phyloP scores from a whole-genome alignment of 179 eudicot species.

The Patellifolia procumbens region DNA sequence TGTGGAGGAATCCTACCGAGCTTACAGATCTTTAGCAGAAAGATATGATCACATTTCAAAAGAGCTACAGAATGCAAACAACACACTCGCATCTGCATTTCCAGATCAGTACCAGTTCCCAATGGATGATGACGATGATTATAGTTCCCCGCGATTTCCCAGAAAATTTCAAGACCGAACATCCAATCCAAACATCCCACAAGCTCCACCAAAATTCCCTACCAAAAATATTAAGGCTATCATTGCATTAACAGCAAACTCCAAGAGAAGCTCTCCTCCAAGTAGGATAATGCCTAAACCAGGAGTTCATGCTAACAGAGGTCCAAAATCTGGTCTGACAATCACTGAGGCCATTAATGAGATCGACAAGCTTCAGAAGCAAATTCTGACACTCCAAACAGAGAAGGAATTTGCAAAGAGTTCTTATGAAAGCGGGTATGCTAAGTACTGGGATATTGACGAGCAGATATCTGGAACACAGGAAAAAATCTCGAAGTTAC shows the following conservation, averaged over 20 bases:
- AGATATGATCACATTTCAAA: slow-evolving; percentile 72
- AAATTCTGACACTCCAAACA: slow-evolving; percentile 72
- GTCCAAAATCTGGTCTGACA: slow-evolving; percentile 57
- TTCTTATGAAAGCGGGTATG: slow-evolving; percentile 72
- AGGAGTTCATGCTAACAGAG: slow-evolving; percentile 22
- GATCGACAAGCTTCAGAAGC: slow-evolving; percentile 84
- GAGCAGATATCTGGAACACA: slow-evolving; percentile 60
- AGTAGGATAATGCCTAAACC: slow-evolving; percentile 25
- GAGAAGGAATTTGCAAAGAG: slow-evolving; percentile 85
- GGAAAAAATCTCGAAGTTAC: slow-evolving; percentile 57
- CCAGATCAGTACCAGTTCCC: slow-evolving; percentile 60
- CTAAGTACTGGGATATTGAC: slow-evolving; percentile 72
- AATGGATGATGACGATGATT: slow-evolving; percentile 60
- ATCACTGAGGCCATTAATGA: slow-evolving; percentile 65
- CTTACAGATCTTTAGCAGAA: slow-evolving; percentile 70
- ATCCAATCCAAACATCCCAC: slow-evolving; percentile 42
- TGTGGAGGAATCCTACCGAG: slow-evolving; percentile 69
- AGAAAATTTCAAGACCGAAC: slow-evolving; percentile 29
- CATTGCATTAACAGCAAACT: slow-evolving; percentile 41
- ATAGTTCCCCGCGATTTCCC: slow-evolving; percentile 28
- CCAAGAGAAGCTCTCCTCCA: slow-evolving; percentile 14
- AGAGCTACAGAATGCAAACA: slow-evolving; percentile 81
- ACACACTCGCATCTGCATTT: slow-evolving; percentile 67
- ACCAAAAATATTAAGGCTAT: slow-evolving; percentile 51
- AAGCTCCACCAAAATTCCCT: slow-evolving; percentile 54